phyloP scores from a whole-genome alignment of 2,329 filamentous ascomycete genomes.

The Aspergillus tubingensis region DNA sequence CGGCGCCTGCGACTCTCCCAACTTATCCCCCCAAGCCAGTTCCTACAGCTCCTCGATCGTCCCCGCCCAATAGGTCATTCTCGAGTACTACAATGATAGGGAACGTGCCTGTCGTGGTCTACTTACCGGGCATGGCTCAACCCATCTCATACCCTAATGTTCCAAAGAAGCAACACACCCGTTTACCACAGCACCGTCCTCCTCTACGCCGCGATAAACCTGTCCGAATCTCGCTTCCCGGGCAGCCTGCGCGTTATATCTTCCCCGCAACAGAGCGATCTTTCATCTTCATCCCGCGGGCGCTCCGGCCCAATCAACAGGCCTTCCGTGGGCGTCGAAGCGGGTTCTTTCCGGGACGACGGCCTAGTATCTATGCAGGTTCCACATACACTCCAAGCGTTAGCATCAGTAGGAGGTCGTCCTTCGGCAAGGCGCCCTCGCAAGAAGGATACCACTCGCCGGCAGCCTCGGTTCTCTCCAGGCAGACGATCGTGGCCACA shows the following conservation, averaged over 20 bases:
- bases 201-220: conserved; percentile 94
- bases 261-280: conserved; percentile 88
- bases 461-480: conserved; percentile 73
- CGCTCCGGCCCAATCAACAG: conserved; percentile 90
- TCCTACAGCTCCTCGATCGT: conserved; percentile 55
- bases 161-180: conserved; percentile 86
- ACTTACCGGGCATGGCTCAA: conserved; percentile 71
- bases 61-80: conserved; percentile 72
- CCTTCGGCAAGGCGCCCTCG: conserved; percentile 66
- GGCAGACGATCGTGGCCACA: conserved; percentile 59
- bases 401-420: conserved; percentile 85
- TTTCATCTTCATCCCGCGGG: conserved; percentile 96
- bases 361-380: conserved; percentile 69
- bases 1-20: conserved; percentile 28
- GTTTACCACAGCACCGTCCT: conserved; percentile 89
- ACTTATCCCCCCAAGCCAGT: conserved; percentile 37
- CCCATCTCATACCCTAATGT: conserved; percentile 73
- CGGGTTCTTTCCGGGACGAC: conserved; percentile 67
- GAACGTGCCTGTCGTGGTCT: conserved; percentile 81
- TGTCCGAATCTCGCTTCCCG: conserved; percentile 86
- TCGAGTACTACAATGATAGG: conserved; percentile 82
- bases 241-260: conserved; percentile 78
- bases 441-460: conserved; percentile 79
- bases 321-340: conserved; percentile 69
- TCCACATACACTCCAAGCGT: conserved; percentile 85